Evolutionary conservation across 2,329 filamentous ascomycete genomes (phyloP).

Genomic region (Colletotrichum euphorbiae): DNA sequence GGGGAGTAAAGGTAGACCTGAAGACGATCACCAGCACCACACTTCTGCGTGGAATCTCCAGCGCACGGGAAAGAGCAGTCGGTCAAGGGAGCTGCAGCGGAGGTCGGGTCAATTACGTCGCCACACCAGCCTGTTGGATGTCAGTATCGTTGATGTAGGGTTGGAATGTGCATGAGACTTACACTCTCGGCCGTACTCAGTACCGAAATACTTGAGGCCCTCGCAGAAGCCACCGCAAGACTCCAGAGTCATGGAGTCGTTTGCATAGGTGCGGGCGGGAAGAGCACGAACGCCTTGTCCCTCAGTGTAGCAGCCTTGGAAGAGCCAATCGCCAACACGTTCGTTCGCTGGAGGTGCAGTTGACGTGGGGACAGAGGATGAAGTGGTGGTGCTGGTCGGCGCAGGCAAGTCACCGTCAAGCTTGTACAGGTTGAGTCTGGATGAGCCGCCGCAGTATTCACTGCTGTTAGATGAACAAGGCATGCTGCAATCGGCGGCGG

Average conservation of each 20-base stretch:
- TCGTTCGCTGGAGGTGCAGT: slow-evolving; percentile 34
- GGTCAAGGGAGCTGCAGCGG: slow-evolving; percentile 44
- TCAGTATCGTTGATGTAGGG: too few relatives aligned
- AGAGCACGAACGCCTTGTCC: slow-evolving; percentile 48
- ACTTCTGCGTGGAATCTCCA: slow-evolving; percentile 49
- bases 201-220: slow-evolving; percentile 48
- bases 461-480: slow-evolving; percentile 51
- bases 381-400: not conserved
- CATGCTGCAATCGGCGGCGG: slow-evolving; percentile 50
- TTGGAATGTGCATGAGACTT: not conserved
- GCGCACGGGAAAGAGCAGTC: slow-evolving; percentile 51
- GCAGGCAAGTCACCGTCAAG: not conserved
- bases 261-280: slow-evolving; percentile 44
- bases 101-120: slow-evolving; percentile 46
- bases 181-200: slow-evolving; percentile 53
- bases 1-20: slow-evolving; percentile 48
- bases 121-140: slow-evolving; percentile 48
- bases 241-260: slow-evolving; percentile 52
- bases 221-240: slow-evolving; percentile 48
- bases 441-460: slow-evolving; percentile 51
- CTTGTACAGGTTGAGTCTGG: slow-evolving; percentile 38
- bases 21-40: slow-evolving; percentile 50
- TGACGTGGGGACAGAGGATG: not conserved
- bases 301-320: slow-evolving; percentile 54
- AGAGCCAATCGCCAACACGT: slow-evolving; percentile 46